These are phyloP conservation scores for Solanum sparsipilum DNA, from an alignment of 257 asterid genomes.

Conservation along the genomic window DNA sequence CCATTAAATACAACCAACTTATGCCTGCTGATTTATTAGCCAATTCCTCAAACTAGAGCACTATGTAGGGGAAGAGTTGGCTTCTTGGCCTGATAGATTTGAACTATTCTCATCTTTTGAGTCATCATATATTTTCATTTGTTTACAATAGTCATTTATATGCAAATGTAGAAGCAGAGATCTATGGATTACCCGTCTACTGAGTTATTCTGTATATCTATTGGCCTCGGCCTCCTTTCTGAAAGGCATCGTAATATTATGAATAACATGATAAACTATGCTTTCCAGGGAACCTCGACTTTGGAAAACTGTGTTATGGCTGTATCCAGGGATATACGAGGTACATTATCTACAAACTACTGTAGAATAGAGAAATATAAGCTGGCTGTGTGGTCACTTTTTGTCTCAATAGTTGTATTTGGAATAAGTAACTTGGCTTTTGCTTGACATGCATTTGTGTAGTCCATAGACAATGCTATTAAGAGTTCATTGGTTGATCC, in stretches of 20 bases:
- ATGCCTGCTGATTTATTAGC: neutral
- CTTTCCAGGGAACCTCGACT: conserved; percentile 46
- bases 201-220: neutral
- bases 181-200: neutral
- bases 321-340: conserved; percentile 96
- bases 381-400: neutral
- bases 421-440: neutral
- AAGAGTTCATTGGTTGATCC: neutral
- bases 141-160: neutral
- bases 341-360: conserved; percentile 20
- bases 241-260: neutral
- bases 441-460: neutral
- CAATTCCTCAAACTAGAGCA: neutral
- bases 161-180: neutral
- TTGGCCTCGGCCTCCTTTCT: neutral
- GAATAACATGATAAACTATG: neutral
- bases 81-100: neutral
- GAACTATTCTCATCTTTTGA: neutral
- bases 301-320: conserved; percentile 77
- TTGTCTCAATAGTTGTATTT: neutral
- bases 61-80: neutral
- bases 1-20: neutral
- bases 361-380: neutral
- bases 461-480: neutral
- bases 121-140: neutral